Evolutionary conservation across 1,284 basidiomycete species (phyloP).

Genomic region (Ganoderma lucidum): DNA sequence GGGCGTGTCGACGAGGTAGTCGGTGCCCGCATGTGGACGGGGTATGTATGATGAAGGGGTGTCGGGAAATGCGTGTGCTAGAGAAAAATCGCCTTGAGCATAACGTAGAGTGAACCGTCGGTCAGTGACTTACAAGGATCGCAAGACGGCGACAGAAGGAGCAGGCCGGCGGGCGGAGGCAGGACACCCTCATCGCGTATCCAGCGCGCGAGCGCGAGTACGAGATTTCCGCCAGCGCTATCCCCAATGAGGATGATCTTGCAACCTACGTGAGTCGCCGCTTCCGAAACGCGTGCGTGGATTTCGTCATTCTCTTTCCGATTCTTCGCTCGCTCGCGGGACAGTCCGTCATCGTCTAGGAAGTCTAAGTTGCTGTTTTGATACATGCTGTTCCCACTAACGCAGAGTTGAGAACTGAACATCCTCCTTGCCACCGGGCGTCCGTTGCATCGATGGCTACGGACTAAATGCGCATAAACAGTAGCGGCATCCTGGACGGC

Average conservation of each 20-base stretch:
- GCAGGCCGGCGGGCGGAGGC: constrained; percentile 52
- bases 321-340: constrained; percentile 19
- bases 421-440: neutral
- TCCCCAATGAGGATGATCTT: constrained; percentile 75
- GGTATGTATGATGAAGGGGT: constrained; percentile 56
- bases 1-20: constrained; percentile 61
- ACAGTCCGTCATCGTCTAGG: constrained; percentile 20
- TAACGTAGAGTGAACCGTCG: neutral
- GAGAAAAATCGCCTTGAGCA: neutral
- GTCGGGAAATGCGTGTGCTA: constrained; percentile 56
- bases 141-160: constrained; percentile 51
- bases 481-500: constrained; percentile 70
- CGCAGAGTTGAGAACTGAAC: neutral
- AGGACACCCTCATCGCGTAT: constrained; percentile 55
- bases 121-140: constrained; percentile 37
- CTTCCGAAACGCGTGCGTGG: constrained; percentile 24
- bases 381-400: neutral
- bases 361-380: constrained; percentile 14
- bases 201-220: constrained; percentile 62
- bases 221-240: constrained; percentile 76
- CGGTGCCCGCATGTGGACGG: constrained; percentile 54
- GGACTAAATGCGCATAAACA: constrained; percentile 63
- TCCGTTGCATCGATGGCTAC: constrained; percentile 31
- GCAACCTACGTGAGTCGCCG: constrained; percentile 41
- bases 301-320: constrained; percentile 29